phyloP scores from a whole-genome alignment of 1,284 basidiomycete species.

The Lentinula novae-zelandiae region DNA sequence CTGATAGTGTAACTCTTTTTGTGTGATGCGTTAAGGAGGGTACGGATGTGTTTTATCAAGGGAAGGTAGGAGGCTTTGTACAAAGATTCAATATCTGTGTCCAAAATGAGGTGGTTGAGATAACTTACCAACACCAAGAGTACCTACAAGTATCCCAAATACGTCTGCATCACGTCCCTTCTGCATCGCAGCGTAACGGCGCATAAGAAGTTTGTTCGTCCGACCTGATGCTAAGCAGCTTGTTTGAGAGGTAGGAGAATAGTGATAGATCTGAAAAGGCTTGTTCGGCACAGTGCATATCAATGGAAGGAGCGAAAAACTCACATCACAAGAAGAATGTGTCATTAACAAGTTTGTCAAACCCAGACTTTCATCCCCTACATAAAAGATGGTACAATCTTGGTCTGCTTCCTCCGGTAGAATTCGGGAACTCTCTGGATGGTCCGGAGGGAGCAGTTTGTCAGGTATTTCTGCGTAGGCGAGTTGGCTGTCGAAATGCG shows the following conservation, averaged over 20 bases:
- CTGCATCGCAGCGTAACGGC: slow-evolving; percentile 85
- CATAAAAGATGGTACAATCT: slow-evolving; percentile 61
- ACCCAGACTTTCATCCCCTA: slow-evolving; percentile 81
- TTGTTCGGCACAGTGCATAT: background rate
- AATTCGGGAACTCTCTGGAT: background rate
- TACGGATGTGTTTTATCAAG: slow-evolving; percentile 74
- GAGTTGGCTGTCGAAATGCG: slow-evolving; percentile 16
- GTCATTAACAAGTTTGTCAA: slow-evolving; percentile 88
- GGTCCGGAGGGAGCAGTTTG: slow-evolving; percentile 8
- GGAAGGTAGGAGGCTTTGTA: slow-evolving; percentile 74
- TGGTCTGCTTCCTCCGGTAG: background rate
- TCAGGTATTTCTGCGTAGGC: slow-evolving; percentile 19
- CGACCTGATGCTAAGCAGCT: slow-evolving; percentile 57
- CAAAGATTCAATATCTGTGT: background rate
- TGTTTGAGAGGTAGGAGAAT: slow-evolving; percentile 56
- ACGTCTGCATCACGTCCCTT: slow-evolving; percentile 91
- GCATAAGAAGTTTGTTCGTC: slow-evolving; percentile 87
- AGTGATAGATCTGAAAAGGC: slow-evolving; percentile 64
- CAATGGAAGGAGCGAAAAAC: background rate
- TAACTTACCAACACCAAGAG: slow-evolving; percentile 80
- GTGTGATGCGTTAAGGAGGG: slow-evolving; percentile 55
- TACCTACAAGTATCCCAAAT: slow-evolving; percentile 93
- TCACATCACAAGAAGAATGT: slow-evolving; percentile 42
- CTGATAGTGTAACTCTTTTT: slow-evolving; percentile 95
- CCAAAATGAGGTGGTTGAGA: background rate